phyloP scores from a whole-genome alignment of 2,329 filamentous ascomycete species.

The Fusarium tricinctum region DNA sequence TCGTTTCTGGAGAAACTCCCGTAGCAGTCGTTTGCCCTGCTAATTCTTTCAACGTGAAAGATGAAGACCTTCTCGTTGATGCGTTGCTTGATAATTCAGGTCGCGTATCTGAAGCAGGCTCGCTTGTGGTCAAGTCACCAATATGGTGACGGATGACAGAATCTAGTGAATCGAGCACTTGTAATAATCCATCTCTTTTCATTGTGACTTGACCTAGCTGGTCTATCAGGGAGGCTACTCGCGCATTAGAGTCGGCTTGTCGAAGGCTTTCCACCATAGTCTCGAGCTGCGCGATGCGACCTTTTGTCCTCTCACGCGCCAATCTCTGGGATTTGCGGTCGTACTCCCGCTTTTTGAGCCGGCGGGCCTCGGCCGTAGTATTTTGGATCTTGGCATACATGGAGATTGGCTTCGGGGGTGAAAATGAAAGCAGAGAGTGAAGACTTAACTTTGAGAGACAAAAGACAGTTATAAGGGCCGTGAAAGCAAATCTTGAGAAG shows the following conservation, averaged over 20 bases:
- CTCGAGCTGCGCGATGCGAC: constrained; percentile 52
- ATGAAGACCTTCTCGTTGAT: neutral
- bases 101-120: neutral
- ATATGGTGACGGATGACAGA: constrained; percentile 38
- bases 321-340: constrained; percentile 52
- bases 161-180: constrained; percentile 31
- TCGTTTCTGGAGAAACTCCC: too few species aligned
- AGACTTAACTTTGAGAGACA: too few species aligned
- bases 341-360: constrained; percentile 52
- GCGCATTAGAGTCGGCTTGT: constrained; percentile 45
- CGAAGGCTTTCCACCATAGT: constrained; percentile 48
- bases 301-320: constrained; percentile 53
- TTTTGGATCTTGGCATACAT: constrained; percentile 25
- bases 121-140: neutral
- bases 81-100: neutral
- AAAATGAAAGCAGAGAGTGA: too few species aligned
- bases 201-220: constrained; percentile 46
- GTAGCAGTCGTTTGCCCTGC: too few species aligned
- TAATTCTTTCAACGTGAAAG: too few species aligned
- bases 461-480: too few species aligned
- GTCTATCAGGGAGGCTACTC: constrained; percentile 46
- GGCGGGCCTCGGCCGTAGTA: constrained; percentile 32
- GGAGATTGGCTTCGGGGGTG: constrained; percentile 22
- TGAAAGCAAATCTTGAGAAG: too few species aligned
- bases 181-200: constrained; percentile 44